Evolutionary conservation across 2,329 filamentous ascomycete genomes (phyloP).

Genomic region (Cercospora berteroae): DNA sequence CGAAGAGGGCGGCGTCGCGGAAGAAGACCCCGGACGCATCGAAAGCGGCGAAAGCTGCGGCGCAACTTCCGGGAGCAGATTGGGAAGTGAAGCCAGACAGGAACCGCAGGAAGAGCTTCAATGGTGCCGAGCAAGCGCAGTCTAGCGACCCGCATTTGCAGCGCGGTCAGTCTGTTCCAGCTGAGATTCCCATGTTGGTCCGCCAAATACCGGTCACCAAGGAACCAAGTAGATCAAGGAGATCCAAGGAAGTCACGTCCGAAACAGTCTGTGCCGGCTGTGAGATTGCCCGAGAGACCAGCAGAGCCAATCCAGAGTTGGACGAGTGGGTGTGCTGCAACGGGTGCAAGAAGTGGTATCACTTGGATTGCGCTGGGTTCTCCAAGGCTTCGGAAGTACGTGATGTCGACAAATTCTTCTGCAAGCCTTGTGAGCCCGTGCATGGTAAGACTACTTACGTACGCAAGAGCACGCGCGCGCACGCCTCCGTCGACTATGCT

Average conservation of each 20-base stretch:
- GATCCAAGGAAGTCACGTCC: constrained; percentile 32
- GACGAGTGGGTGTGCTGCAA: constrained; percentile 68
- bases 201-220: constrained; percentile 17
- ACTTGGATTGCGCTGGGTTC: constrained; percentile 66
- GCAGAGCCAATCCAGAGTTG: constrained; percentile 48
- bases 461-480: constrained; percentile 63
- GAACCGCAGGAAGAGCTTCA: constrained; percentile 33
- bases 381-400: constrained; percentile 62
- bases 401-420: constrained; percentile 68
- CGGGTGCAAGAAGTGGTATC: constrained; percentile 67
- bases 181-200: constrained; percentile 31
- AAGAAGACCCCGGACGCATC: constrained; percentile 39
- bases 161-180: constrained; percentile 33
- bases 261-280: constrained; percentile 57
- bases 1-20: constrained; percentile 29
- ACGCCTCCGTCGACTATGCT: constrained; percentile 66
- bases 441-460: constrained; percentile 65
- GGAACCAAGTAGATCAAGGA: constrained; percentile 32
- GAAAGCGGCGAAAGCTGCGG: constrained; percentile 32
- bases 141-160: not conserved
- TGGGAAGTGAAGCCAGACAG: constrained; percentile 12
- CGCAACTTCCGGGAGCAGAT: constrained; percentile 5
- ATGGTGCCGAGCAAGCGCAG: not conserved
- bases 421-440: constrained; percentile 56
- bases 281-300: constrained; percentile 53